phyloP scores from a whole-genome alignment of 2,329 filamentous ascomycete genomes.

The Colletotrichum sp. region DNA sequence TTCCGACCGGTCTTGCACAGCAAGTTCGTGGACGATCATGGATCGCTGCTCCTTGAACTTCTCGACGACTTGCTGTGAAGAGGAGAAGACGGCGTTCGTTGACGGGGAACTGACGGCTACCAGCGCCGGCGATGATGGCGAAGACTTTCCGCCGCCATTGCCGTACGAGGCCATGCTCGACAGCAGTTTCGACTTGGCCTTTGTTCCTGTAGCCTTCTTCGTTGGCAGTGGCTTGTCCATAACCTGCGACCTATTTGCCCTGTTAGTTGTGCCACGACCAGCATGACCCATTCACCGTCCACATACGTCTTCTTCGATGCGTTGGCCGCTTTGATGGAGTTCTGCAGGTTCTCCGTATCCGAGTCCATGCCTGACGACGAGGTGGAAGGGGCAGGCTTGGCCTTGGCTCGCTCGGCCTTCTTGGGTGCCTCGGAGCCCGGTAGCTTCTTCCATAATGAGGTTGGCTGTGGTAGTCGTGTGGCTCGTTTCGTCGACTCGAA shows the following conservation, averaged over 20 bases:
- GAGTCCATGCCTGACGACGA: constrained; percentile 48
- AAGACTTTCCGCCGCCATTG: constrained; percentile 36
- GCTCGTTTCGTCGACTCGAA: constrained; percentile 51
- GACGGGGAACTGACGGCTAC: constrained; percentile 60
- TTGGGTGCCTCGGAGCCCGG: constrained; percentile 28
- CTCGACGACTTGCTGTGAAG: constrained; percentile 57
- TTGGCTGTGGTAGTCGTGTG: constrained; percentile 55
- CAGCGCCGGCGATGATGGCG: constrained; percentile 61
- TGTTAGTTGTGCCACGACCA: constrained; percentile 29
- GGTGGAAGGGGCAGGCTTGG: constrained; percentile 34
- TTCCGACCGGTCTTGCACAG: constrained; percentile 56
- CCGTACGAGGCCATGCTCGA: constrained; percentile 42
- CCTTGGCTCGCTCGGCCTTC: constrained; percentile 32
- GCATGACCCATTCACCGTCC: constrained; percentile 31
- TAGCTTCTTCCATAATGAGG: constrained; percentile 52
- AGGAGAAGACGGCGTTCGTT: constrained; percentile 51
- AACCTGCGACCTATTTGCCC: constrained; percentile 32
- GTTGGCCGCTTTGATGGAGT: constrained; percentile 45
- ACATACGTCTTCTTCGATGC: constrained; percentile 42
- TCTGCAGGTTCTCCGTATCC: constrained; percentile 56
- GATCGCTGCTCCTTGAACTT: constrained; percentile 58
- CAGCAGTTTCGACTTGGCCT: constrained; percentile 46
- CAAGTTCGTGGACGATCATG: constrained; percentile 66
- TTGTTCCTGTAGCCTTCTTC: constrained; percentile 39
- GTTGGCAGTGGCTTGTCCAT: constrained; percentile 38